Evolutionary conservation across 176 grass and related monocot species (phyloP).

Genomic region (Rhynchospora breviuscula): DNA sequence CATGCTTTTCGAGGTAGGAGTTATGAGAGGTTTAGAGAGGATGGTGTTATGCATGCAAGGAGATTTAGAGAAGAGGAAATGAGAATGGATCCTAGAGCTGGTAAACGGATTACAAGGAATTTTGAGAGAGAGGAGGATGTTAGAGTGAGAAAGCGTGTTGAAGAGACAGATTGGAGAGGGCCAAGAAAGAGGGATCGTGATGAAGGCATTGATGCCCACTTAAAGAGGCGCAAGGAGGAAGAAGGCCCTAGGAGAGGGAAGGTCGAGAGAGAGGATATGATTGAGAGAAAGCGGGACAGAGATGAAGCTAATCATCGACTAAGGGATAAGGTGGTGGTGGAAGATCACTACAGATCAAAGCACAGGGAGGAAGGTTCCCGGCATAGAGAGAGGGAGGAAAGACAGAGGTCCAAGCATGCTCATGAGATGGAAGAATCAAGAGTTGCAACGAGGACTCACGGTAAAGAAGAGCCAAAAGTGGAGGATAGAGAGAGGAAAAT

Average conservation of each 20-base stretch:
- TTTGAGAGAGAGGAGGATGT: conserved; percentile 63
- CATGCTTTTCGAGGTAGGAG: conserved; percentile 49
- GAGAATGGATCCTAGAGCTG: conserved; percentile 51
- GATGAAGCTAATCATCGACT: conserved; percentile 59
- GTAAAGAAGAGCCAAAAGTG: conserved; percentile 10
- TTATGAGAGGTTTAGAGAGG: conserved; percentile 80
- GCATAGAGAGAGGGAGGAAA: conserved; percentile 75
- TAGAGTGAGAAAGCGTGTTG: conserved; percentile 56
- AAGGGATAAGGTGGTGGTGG: conserved; percentile 69
- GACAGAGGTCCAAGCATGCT: conserved; percentile 63
- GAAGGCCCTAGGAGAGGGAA: conserved; percentile 67
- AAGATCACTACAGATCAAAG: conserved; percentile 67
- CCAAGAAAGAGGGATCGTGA: conserved; percentile 59
- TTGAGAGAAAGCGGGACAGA: conserved; percentile 48
- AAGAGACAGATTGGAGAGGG: conserved; percentile 70
- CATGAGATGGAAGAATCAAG: conserved; percentile 79
- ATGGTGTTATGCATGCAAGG: conserved; percentile 49
- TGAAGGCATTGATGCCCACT: conserved; percentile 52
- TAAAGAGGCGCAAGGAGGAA: conserved; percentile 81
- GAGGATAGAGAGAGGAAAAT: conserved; percentile 29
- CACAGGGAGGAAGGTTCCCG: conserved; percentile 58
- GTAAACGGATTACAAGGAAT: conserved; percentile 53
- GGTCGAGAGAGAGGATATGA: conserved; percentile 51
- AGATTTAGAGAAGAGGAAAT: conserved; percentile 71
- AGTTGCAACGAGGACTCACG: conserved; percentile 33